These are phyloP conservation scores for Talaromyces sp. DNA, from an alignment of 2,329 filamentous ascomycete species.

Conservation along the genomic window DNA sequence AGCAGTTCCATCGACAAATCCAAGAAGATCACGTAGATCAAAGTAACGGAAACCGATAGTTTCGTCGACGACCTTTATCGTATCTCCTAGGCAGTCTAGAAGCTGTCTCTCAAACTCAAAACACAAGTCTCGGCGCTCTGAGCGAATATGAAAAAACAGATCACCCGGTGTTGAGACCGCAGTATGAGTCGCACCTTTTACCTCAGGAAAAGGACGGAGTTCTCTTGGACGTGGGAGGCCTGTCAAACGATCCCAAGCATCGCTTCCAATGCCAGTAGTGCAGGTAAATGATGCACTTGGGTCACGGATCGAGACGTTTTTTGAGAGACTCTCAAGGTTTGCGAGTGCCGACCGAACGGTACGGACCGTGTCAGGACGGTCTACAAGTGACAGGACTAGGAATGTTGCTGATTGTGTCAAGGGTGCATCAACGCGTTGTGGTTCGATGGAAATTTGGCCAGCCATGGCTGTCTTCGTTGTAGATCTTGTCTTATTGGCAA, in stretches of 20 bases:
- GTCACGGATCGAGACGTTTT: slow-evolving; percentile 51
- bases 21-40: slow-evolving; percentile 53
- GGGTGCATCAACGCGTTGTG: slow-evolving; percentile 47
- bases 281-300: slow-evolving; percentile 43
- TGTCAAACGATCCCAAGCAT: slow-evolving; percentile 47
- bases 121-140: slow-evolving; percentile 51
- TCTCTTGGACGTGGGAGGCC: slow-evolving; percentile 44
- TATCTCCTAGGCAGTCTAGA: slow-evolving; percentile 43
- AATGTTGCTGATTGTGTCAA: slow-evolving; percentile 52
- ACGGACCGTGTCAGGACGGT: slow-evolving; percentile 28
- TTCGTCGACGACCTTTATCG: slow-evolving; percentile 47
- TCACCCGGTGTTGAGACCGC: slow-evolving; percentile 54
- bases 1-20: slow-evolving; percentile 57
- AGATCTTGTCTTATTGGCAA: not conserved
- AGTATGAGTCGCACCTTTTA: slow-evolving; percentile 46
- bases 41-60: slow-evolving; percentile 57
- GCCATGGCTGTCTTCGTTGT: not conserved
- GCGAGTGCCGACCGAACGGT: slow-evolving; percentile 44
- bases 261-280: slow-evolving; percentile 51
- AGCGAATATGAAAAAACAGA: slow-evolving; percentile 54
- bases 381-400: slow-evolving; percentile 42
- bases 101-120: slow-evolving; percentile 57
- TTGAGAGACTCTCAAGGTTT: slow-evolving; percentile 41
- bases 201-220: slow-evolving; percentile 45
- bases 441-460: slow-evolving; percentile 22